Evolutionary conservation across 371 early-diverging fungal genomes (phyloP).

Genomic region (Syncephalastrum contaminatum): DNA sequence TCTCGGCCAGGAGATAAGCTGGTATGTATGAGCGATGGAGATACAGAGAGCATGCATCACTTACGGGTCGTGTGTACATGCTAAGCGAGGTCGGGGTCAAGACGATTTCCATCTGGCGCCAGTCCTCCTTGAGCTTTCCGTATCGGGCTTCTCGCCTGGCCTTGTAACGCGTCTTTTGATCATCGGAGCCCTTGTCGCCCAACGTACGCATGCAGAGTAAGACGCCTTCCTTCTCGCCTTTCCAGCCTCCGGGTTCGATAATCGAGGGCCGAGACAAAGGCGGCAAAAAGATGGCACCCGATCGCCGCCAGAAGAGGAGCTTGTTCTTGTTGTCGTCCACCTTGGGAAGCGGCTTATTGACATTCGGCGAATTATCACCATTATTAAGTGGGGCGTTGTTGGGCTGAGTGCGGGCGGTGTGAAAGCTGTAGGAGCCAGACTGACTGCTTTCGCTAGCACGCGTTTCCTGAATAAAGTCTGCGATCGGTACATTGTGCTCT

Average conservation of each 20-base stretch:
- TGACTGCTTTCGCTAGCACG: no score
- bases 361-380: no score
- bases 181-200: constrained; percentile 1
- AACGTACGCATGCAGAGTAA: constrained; percentile 29
- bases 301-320: not conserved
- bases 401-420: no score
- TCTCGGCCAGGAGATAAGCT: constrained; percentile 25
- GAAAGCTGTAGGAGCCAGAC: no score
- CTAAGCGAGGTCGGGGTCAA: constrained; percentile 20
- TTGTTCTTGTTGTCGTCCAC: no score
- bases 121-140: constrained; percentile 23
- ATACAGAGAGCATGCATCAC: constrained; percentile 6
- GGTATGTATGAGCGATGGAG: not conserved
- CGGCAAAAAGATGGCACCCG: constrained; percentile 28
- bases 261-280: constrained; percentile 1
- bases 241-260: not conserved
- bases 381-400: no score
- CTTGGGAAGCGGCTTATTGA: no score
- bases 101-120: constrained; percentile 33
- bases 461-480: no score
- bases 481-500: no score
- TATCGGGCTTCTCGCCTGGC: constrained; percentile 24
- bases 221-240: constrained; percentile 21
- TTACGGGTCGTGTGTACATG: constrained; percentile 32
- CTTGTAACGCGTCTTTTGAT: constrained; percentile 32